Conservation (phyloP, 129 eudicot species). For the Sambucus nigra region DNA sequence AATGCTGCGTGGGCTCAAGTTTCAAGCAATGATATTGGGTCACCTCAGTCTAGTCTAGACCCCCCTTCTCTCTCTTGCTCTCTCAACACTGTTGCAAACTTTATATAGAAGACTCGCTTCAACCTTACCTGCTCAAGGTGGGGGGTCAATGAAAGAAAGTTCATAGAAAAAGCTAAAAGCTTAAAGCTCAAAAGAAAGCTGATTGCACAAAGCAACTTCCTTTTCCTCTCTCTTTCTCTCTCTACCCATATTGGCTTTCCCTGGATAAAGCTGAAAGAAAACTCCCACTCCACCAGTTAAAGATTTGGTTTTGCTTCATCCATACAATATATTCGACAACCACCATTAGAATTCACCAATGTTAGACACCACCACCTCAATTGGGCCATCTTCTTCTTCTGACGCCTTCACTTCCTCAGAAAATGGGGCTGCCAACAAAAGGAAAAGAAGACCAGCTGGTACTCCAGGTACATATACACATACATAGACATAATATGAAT, state of each 20-base stretch:
- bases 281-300: conserved; percentile 23
- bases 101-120: conserved; percentile 48
- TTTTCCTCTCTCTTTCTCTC: conserved; percentile 11
- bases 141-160: conserved; percentile 59
- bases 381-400: conserved; percentile 46
- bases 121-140: conserved; percentile 72
- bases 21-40: conserved; percentile 34
- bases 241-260: neutral
- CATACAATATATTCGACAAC: conserved; percentile 16
- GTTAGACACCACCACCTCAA: conserved; percentile 41
- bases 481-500: too few relatives aligned
- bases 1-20: conserved; percentile 44
- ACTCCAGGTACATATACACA: conserved; percentile 75
- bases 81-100: conserved; percentile 7
- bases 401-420: conserved; percentile 44
- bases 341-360: conserved; percentile 30
- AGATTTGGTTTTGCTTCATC: conserved; percentile 27
- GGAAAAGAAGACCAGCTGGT: conserved; percentile 63
- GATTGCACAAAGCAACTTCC: conserved; percentile 36
- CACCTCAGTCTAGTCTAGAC: neutral
- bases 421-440: conserved; percentile 34
- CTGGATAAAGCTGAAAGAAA: conserved; percentile 35
- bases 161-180: conserved; percentile 45
- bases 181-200: conserved; percentile 43
- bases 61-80: conserved; percentile 1